phyloP scores from a whole-genome alignment of 441 rosid genomes.

The Iberis amara region DNA sequence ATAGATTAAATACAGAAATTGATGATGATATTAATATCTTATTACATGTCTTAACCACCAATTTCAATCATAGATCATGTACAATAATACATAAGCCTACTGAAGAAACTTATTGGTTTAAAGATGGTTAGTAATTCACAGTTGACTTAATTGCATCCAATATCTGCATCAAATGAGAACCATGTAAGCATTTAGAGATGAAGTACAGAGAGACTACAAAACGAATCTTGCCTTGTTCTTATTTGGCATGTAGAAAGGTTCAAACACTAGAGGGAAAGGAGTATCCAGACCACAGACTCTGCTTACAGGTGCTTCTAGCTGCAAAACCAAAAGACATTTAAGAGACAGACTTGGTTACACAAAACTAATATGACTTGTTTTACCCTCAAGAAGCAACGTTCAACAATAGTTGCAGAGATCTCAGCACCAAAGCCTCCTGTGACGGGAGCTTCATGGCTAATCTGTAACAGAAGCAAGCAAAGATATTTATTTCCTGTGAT shows the following conservation, averaged over 20 bases:
- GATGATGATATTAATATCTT: too few species aligned
- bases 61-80: too few species aligned
- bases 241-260: constrained; percentile 84
- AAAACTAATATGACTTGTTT: background rate
- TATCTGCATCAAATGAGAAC: constrained; percentile 45
- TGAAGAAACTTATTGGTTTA: background rate
- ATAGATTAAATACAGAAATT: too few species aligned
- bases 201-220: too few species aligned
- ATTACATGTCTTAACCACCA: too few species aligned
- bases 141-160: constrained; percentile 71
- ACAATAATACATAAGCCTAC: background rate
- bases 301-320: constrained; percentile 87
- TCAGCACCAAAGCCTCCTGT: constrained; percentile 99
- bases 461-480: constrained; percentile 38
- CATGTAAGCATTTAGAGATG: background rate
- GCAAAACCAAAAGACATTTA: constrained; percentile 23
- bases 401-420: constrained; percentile 76
- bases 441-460: constrained; percentile 90
- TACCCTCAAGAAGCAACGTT: constrained; percentile 83
- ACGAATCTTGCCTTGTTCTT: constrained; percentile 61
- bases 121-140: constrained; percentile 43
- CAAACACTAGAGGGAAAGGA: constrained; percentile 91
- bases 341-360: background rate
- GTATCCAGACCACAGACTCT: constrained; percentile 90
- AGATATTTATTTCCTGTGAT: background rate